Evolutionary conservation across 768 basidiomycete genomes (phyloP), one percentile per base, ranked within the genome.

Genomic region (Terana coerulea): DNA sequence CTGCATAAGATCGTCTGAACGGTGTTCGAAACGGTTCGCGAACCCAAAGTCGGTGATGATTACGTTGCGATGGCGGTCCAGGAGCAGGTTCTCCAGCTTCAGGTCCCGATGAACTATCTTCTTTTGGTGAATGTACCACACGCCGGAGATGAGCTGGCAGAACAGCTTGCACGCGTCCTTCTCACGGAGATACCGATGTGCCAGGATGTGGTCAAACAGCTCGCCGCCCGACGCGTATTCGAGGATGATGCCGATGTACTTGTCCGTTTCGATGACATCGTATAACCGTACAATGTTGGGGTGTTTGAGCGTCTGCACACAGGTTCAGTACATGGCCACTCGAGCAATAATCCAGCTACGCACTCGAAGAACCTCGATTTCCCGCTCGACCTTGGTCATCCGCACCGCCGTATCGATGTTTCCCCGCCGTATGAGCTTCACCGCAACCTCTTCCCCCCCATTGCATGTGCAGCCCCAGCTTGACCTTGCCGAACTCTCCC

Each of bases 11-110:
- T 99, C 97, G 69, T 95, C 92, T 9, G 84, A 57, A 28, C 84
- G 83, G 64, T 95, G 91, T 67, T 95, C 92, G 66, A 98, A 99
- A 44, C 89, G 85, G 72, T 98, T 99, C 54, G 97, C 97, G 63
- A 98, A 99, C 11, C 97, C 97, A 67, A 99, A 99, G 67, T 98
- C 97, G 51, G 97, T 98, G 74, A 99, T 97, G 74, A 99, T 95
- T 58, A 99, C 92, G 65, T 99, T 98, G 45, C 97, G 84, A 64
- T 98, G 84, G 55, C 95, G 88, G 73, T 99, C 97, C 52, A 99
- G 84, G 35, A 99, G 84, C 3, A 99, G 77, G 65, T 98, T 99
- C 73, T 98, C 95, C 58, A 99, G 86, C 72, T 99, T 99, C 69
- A 99, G 86, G 72, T 99, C 95, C 52, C 97, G 91, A 68, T 99